Evolutionary conservation across 1,284 basidiomycete species (phyloP).

Genomic region (Malassezia yamatoensis): DNA sequence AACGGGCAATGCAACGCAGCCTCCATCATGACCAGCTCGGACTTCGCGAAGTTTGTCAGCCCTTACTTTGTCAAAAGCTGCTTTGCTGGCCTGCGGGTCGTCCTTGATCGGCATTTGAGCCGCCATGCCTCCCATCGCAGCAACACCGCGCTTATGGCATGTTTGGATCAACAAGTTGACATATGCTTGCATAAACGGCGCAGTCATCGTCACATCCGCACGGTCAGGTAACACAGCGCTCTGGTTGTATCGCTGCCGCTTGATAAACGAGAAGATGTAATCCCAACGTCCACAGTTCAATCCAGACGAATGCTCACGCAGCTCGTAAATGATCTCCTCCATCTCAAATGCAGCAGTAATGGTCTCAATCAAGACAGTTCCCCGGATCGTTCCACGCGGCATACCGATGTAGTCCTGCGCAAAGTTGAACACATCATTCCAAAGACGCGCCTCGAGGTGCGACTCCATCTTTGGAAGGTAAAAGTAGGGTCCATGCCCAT

Average conservation of each 20-base stretch:
- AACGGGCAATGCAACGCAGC: slow-evolving; percentile 94
- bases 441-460: slow-evolving; percentile 69
- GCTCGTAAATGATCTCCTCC: slow-evolving; percentile 97
- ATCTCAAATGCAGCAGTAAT: slow-evolving; percentile 97
- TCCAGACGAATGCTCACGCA: slow-evolving; percentile 87
- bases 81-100: slow-evolving; percentile 79
- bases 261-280: slow-evolving; percentile 75
- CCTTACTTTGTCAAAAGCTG: slow-evolving; percentile 90
- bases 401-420: slow-evolving; percentile 82
- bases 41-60: slow-evolving; percentile 97
- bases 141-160: slow-evolving; percentile 95
- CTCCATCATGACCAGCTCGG: slow-evolving; percentile 82
- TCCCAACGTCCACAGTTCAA: slow-evolving; percentile 99
- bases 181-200: slow-evolving; percentile 95
- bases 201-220: slow-evolving; percentile 94
- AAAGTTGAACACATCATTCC: slow-evolving; percentile 95
- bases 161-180: slow-evolving; percentile 93
- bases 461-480: slow-evolving; percentile 98
- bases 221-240: slow-evolving; percentile 67
- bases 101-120: slow-evolving; percentile 99
- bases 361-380: slow-evolving; percentile 91
- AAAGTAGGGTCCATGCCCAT: slow-evolving; percentile 88
- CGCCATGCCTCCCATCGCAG: slow-evolving; percentile 87
- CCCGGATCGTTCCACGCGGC: slow-evolving; percentile 76
- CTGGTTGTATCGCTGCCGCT: slow-evolving; percentile 47